These are phyloP conservation scores for Leccinellum rugosiceps DNA, from an alignment of 768 basidiomycete genomes.

Conservation along the genomic window DNA sequence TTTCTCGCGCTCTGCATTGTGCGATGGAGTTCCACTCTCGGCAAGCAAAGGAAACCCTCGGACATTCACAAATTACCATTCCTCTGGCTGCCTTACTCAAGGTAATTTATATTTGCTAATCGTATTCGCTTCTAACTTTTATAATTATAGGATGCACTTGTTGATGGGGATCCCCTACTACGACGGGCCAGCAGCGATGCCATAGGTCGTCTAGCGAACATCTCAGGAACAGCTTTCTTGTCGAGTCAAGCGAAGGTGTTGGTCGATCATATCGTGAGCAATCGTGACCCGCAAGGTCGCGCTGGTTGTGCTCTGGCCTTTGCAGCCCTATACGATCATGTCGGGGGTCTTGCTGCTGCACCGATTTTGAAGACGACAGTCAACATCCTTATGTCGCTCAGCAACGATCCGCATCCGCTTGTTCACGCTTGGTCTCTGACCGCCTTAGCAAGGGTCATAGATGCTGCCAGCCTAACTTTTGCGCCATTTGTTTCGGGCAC, in stretches of 20 bases:
- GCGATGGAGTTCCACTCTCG: constrained; percentile 51
- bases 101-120: constrained; percentile 40
- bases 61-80: constrained; percentile 57
- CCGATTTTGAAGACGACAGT: constrained; percentile 94
- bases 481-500: constrained; percentile 86
- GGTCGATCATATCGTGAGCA: constrained; percentile 91
- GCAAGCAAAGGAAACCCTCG: constrained; percentile 64
- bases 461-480: constrained; percentile 89
- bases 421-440: constrained; percentile 93
- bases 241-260: constrained; percentile 84
- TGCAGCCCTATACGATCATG: constrained; percentile 86
- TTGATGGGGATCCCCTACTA: constrained; percentile 76
- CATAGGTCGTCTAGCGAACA: constrained; percentile 79
- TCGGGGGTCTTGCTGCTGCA: constrained; percentile 92
- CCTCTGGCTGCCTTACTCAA: constrained; percentile 72
- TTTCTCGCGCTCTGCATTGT: constrained; percentile 65
- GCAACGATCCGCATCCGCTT: constrained; percentile 93
- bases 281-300: constrained; percentile 87
- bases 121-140: constrained; percentile 8
- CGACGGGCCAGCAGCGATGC: constrained; percentile 82
- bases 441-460: constrained; percentile 82
- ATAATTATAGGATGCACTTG: constrained; percentile 60
- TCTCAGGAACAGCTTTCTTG: constrained; percentile 81
- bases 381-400: constrained; percentile 90
- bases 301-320: constrained; percentile 94